Evolutionary conservation across 495 filamentous ascomycete species (phyloP).

Genomic region (Articulospora tetracladia): DNA sequence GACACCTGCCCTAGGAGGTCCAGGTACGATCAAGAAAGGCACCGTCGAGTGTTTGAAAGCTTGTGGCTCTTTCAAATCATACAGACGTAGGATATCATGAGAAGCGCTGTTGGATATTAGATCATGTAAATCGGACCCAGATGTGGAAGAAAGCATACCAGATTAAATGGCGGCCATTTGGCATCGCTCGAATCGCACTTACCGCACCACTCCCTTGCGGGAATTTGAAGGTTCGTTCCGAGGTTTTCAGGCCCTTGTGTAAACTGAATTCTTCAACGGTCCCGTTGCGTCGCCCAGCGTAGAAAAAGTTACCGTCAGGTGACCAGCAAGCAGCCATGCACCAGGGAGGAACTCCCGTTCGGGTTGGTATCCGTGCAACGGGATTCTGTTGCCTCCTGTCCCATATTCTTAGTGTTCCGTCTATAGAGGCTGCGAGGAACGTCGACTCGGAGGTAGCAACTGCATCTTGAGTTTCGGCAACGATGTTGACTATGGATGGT

Average conservation of each 20-base stretch:
- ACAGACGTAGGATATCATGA: constrained; percentile 89
- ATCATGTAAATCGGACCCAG: background rate
- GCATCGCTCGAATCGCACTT: constrained; percentile 82
- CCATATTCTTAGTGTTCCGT: constrained; percentile 89
- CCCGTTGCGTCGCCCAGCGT: constrained; percentile 86
- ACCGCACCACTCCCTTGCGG: constrained; percentile 87
- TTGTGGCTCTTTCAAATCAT: constrained; percentile 72
- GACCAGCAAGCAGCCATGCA: constrained; percentile 99
- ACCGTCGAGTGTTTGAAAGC: constrained; percentile 70
- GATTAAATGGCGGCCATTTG: constrained; percentile 87
- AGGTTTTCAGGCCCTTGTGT: constrained; percentile 69
- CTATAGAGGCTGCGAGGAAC: constrained; percentile 82
- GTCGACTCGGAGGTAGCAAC: constrained; percentile 54
- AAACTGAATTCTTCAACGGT: constrained; percentile 93
- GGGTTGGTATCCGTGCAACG: constrained; percentile 70
- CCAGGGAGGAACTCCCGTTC: constrained; percentile 80
- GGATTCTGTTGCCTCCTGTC: constrained; percentile 76
- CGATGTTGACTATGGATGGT: constrained; percentile 23
- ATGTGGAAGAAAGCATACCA: constrained; percentile 50
- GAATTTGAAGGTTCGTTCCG: constrained; percentile 83
- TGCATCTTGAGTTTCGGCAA: constrained; percentile 30
- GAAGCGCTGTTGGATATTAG: constrained; percentile 57
- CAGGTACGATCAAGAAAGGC: constrained; percentile 91
- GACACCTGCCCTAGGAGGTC: constrained; percentile 83
- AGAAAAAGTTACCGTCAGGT: constrained; percentile 92